Conservation (phyloP, 495 filamentous ascomycete species). For the Talaromyces adpressus region DNA sequence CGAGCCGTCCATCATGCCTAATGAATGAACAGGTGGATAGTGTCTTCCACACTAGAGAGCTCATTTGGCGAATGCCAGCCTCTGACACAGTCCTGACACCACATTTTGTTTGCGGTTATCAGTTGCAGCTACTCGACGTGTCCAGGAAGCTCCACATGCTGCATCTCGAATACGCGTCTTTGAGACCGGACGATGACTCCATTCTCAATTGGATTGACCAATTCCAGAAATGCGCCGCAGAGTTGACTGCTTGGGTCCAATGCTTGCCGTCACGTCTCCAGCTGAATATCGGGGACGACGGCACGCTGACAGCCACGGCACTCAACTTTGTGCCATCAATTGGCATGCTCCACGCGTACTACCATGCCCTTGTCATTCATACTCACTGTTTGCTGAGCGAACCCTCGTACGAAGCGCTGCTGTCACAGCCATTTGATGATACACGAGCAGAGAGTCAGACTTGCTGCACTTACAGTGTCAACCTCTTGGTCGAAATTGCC, state of each 20-base stretch:
- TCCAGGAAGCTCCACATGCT: neutral
- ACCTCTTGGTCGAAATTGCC: neutral
- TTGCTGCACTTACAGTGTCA: neutral
- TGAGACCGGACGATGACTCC: neutral
- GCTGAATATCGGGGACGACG: neutral
- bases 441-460: neutral
- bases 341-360: neutral
- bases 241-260: neutral
- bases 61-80: neutral
- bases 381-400: neutral
- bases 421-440: neutral
- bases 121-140: neutral
- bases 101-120: neutral
- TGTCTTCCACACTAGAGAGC: neutral
- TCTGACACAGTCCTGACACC: neutral
- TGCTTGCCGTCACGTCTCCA: neutral
- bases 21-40: neutral
- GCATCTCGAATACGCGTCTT: neutral
- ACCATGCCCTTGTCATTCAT: neutral
- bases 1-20: neutral
- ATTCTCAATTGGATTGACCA: neutral
- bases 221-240: neutral
- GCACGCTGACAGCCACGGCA: neutral
- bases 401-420: neutral
- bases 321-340: neutral